A percentile compares a stretch with the other conserved stretches of the same genome.
These are phyloP conservation scores for Ensete glaucum DNA, from an alignment of 176 grass and related monocot genomes.

Conservation along the genomic window DNA sequence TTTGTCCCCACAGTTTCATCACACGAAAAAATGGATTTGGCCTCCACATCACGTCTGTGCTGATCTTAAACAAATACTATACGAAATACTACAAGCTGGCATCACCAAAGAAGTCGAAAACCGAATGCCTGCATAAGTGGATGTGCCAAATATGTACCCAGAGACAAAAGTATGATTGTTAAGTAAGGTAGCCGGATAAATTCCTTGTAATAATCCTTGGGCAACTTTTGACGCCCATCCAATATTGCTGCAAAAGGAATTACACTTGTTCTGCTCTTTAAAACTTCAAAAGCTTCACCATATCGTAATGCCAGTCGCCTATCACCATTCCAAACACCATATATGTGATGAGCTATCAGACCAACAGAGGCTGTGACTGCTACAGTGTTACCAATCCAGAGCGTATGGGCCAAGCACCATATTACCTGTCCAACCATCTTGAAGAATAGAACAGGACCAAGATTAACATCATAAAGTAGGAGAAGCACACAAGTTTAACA, in stretches of 20 bases:
- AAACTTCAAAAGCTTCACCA: constrained; percentile 54
- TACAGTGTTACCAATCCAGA: constrained; percentile 95
- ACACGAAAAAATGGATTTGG: not conserved
- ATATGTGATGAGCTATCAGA: constrained; percentile 72
- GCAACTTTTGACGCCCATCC: constrained; percentile 73
- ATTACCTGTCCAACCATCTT: constrained; percentile 92
- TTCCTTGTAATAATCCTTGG: constrained; percentile 82
- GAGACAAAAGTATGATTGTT: constrained; percentile 52
- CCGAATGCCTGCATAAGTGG: constrained; percentile 90
- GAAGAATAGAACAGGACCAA: not conserved
- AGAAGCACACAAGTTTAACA: not conserved
- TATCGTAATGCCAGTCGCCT: constrained; percentile 52
- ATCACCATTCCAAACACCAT: constrained; percentile 94
- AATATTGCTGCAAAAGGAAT: constrained; percentile 77
- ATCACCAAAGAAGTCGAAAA: constrained; percentile 73
- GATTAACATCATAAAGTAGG: constrained; percentile 9
- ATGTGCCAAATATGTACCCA: constrained; percentile 80
- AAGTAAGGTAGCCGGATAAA: constrained; percentile 77
- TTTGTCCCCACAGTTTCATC: not conserved
- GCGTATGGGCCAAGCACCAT: constrained; percentile 89
- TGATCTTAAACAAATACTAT: not conserved
- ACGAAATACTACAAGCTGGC: not conserved
- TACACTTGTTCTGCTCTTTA: constrained; percentile 79
- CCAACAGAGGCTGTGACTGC: constrained; percentile 62
- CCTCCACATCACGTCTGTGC: not conserved